Evolutionary conservation across 2,329 filamentous ascomycete genomes (phyloP).

Genomic region (Hypomyces perniciosus): DNA sequence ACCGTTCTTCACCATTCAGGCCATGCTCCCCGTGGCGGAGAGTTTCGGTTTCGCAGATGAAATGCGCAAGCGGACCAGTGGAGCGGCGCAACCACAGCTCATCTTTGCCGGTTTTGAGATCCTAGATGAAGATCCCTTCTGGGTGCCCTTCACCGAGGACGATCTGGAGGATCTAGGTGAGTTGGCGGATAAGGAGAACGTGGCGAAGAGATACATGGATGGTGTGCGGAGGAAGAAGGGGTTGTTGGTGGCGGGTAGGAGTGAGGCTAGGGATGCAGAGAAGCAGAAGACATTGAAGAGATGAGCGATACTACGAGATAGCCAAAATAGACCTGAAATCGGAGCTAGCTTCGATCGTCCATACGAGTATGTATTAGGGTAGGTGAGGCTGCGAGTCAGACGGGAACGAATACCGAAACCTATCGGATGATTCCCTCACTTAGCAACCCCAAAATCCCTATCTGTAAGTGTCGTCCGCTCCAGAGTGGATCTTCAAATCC

Average conservation of each 20-base stretch:
- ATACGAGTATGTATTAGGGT: no score
- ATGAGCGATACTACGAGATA: slow-evolving; percentile 22
- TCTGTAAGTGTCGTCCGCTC: no score
- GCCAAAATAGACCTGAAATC: neutral
- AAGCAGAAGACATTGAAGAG: slow-evolving; percentile 73
- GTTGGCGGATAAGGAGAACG: slow-evolving; percentile 87
- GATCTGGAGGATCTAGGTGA: slow-evolving; percentile 95
- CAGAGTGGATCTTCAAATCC: no score
- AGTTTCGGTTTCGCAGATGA: slow-evolving; percentile 96
- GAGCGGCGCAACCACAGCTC: slow-evolving; percentile 85
- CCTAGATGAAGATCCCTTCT: slow-evolving; percentile 92
- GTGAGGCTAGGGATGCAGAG: slow-evolving; percentile 79
- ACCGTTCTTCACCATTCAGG: slow-evolving; percentile 90
- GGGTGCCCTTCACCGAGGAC: slow-evolving; percentile 95
- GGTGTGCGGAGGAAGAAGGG: slow-evolving; percentile 81
- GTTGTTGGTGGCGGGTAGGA: slow-evolving; percentile 70
- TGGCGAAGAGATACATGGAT: slow-evolving; percentile 95
- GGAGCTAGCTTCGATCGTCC: no score
- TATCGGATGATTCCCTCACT: no score
- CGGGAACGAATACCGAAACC: neutral
- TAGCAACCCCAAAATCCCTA: no score
- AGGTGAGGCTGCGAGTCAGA: neutral
- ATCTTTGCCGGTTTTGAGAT: slow-evolving; percentile 91
- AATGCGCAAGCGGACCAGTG: slow-evolving; percentile 89
- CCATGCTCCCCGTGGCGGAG: slow-evolving; percentile 83